Conservation (phyloP, 2,329 filamentous ascomycete genomes). For the Aspergillus sojae region DNA sequence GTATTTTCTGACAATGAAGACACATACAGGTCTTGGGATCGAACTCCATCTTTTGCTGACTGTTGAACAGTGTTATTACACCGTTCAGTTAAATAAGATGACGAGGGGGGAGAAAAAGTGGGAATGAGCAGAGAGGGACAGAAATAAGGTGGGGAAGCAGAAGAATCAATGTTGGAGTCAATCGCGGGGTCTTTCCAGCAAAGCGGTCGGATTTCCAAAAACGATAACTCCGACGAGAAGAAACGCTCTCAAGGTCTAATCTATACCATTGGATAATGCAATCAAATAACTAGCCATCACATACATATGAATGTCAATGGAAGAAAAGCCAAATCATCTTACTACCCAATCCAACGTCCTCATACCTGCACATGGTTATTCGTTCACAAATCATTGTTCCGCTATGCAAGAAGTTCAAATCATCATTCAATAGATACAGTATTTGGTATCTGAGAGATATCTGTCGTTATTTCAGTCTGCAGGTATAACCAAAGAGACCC, state of each 20-base stretch:
- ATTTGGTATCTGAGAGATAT: conserved; percentile 9
- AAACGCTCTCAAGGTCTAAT: background rate
- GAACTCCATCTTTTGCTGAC: conserved; percentile 62
- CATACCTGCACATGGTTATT: background rate
- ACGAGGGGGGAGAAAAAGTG: background rate
- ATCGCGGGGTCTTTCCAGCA: conserved; percentile 10
- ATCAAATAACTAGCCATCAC: background rate
- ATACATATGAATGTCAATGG: background rate
- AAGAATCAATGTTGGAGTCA: background rate
- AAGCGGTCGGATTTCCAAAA: conserved; percentile 2
- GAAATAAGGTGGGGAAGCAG: background rate
- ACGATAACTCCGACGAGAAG: background rate
- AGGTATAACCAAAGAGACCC: conserved; percentile 1
- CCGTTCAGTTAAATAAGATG: background rate
- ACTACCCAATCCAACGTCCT: conserved; percentile 3
- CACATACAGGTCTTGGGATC: conserved; percentile 72
- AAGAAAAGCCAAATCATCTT: background rate
- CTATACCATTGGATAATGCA: background rate
- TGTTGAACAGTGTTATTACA: background rate
- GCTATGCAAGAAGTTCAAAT: conserved; percentile 28
- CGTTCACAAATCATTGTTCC: conserved; percentile 17
- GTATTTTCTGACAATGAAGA: background rate
- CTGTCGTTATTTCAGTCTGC: background rate
- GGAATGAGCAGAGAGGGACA: background rate
- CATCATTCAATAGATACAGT: conserved; percentile 24